Evolutionary conservation across 805 yeast species (phyloP), one percentile per base, ranked within the genome.

Genomic region (Pichia kluyveri): DNA sequence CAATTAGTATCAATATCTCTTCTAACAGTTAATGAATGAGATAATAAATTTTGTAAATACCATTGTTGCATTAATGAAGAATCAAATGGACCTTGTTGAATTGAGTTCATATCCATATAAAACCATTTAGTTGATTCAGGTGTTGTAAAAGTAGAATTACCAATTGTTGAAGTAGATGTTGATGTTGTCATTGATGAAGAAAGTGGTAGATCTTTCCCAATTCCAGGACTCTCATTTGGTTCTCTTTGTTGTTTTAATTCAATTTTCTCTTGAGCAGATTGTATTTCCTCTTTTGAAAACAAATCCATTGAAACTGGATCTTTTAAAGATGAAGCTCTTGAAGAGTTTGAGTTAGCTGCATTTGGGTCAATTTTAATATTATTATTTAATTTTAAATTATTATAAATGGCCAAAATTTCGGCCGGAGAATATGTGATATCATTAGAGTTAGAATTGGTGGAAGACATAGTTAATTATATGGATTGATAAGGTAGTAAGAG

Each of bases 71-170:
- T 87, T 65, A 75, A 66, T 27, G 65, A 61, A 3, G 90, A 88
- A 42, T 71, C 70, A 64, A 87, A 87, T 4, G 96, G 96, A 23
- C 96, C 96, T 60, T 86, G 95, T 52, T 79, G 80, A 44, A 66
- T 72, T 5, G 85, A 86, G 39, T 72, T 62, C 0, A 86, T 80
- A 61, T 87, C 96, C 47, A 82, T 66, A 61, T 87, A 87, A 49
- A 67, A 67, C 96, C 96, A 87, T 43, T 45, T 36, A 5, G 42
- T 34, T 8, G 48, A 14, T 40, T 52, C 37, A 1, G 40, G 45
- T 31, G 41, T 26, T 23, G 27, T 5, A n/a, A 19, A 18, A 10
- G 15, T 17, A 7, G 42, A 14, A 37, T 12, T 10, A 12, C 32
- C 14, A 12, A 8, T 12, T 30, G 32, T 12, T 30, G 32, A 11